Percentiles rank a stretch among this genome's conserved stretches.
Evolutionary conservation across 23 red algal genomes (phyloP).

Genomic region (Cyanidium caldarium): DNA sequence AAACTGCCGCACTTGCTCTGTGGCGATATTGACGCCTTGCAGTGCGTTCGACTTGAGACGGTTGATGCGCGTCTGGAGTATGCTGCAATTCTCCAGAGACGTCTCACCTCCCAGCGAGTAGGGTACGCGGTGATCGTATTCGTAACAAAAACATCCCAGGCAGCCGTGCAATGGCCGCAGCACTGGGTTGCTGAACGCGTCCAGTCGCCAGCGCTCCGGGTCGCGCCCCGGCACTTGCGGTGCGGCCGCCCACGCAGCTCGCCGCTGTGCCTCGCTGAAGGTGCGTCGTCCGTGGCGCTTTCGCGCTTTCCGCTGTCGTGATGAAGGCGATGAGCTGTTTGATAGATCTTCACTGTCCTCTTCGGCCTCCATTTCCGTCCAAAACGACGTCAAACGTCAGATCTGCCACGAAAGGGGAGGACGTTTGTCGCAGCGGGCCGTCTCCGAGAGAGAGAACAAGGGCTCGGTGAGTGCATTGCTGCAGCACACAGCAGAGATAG

Average conservation of each 20-base stretch:
- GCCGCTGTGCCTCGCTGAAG: background rate
- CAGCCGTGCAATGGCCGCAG: constrained; percentile 5
- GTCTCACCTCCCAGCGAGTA: constrained; percentile 20
- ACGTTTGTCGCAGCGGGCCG: no score
- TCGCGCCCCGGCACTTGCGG: constrained; percentile 11
- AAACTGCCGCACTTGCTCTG: constrained; percentile 12
- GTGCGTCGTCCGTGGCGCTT: background rate
- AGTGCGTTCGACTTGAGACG: constrained; percentile 7
- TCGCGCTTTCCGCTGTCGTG: no score
- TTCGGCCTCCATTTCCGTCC: no score
- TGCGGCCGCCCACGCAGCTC: background rate
- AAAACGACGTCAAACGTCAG: no score
- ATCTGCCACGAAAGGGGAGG: no score
- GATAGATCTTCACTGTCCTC: no score
- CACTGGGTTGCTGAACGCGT: constrained; percentile 14
- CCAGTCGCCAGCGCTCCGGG: constrained; percentile 16
- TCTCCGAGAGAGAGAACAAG: no score
- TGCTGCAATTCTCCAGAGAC: constrained; percentile 11
- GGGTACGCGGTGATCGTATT: constrained; percentile 15
- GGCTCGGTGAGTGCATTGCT: no score
- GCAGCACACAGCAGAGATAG: no score
- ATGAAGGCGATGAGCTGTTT: no score
- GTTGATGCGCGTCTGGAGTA: constrained; percentile 22
- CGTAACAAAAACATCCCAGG: constrained; percentile 17
- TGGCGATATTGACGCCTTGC: background rate